These are phyloP conservation scores for Bodo saltans DNA, from an alignment of 78 protist genomes.

Conservation along the genomic window DNA sequence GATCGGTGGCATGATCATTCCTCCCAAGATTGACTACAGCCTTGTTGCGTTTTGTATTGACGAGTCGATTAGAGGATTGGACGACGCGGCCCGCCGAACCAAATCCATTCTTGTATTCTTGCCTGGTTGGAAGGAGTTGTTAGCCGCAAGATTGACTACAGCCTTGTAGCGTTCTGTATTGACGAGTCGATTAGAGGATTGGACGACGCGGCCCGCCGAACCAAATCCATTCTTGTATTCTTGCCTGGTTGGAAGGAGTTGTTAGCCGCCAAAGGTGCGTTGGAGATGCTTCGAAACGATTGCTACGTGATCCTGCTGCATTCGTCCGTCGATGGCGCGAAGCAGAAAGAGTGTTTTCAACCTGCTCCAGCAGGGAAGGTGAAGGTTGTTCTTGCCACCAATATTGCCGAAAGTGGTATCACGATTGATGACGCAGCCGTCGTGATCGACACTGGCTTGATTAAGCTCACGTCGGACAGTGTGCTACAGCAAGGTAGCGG, in stretches of 20 bases:
- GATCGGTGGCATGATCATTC: no score
- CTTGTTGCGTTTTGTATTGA: conserved; percentile 11
- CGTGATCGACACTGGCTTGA: conserved; percentile 86
- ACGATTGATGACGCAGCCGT: conserved; percentile 84
- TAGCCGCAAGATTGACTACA: conserved; percentile 13
- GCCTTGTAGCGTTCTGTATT: conserved; percentile 23
- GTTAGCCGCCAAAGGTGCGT: not conserved
- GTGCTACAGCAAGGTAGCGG: no score
- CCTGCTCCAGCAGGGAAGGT: conserved; percentile 50
- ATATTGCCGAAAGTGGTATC: conserved; percentile 91
- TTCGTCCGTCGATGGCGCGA: conserved; percentile 29
- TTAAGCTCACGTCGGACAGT: conserved; percentile 68
- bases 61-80: not conserved
- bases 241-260: conserved; percentile 79
- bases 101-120: not conserved
- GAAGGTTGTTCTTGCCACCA: conserved; percentile 86
- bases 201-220: not conserved
- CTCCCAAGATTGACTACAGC: conserved; percentile 21
- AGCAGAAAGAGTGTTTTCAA: conserved; percentile 42
- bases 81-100: not conserved
- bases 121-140: not conserved
- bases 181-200: not conserved
- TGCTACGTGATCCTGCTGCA: conserved; percentile 40
- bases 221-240: conserved; percentile 62
- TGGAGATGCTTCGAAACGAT: not conserved